Conservation (phyloP, 805 yeast genomes). For the Cyberlindnera xylosilytica region DNA sequence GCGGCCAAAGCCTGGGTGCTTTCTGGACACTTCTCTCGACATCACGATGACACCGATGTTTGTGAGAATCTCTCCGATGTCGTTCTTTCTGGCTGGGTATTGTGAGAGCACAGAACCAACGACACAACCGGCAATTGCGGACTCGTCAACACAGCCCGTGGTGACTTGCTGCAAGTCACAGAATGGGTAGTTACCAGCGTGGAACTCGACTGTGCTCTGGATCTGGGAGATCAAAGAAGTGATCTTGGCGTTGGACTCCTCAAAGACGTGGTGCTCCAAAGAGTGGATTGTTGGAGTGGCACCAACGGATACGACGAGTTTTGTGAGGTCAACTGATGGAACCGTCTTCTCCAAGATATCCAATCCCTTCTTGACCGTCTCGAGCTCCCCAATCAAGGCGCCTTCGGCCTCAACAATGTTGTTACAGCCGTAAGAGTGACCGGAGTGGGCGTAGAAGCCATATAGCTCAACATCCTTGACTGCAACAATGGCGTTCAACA, state of each 20-base stretch:
- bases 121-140: conserved; percentile 49
- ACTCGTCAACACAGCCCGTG: conserved; percentile 51
- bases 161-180: conserved; percentile 78
- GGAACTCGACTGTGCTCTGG: conserved; percentile 55
- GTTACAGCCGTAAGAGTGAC: conserved; percentile 61
- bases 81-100: conserved; percentile 52
- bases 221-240: conserved; percentile 21
- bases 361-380: conserved; percentile 54
- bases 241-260: conserved; percentile 15
- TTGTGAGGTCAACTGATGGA: conserved; percentile 33
- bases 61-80: conserved; percentile 59
- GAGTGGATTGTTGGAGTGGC: conserved; percentile 82
- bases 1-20: conserved; percentile 56
- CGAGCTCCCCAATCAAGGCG: conserved; percentile 53
- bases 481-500: conserved; percentile 33
- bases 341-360: conserved; percentile 32
- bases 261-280: conserved; percentile 31
- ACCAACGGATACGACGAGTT: conserved; percentile 63
- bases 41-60: conserved; percentile 74
- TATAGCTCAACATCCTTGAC: conserved; percentile 40
- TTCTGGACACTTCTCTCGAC: conserved; percentile 59
- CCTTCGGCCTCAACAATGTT: conserved; percentile 44
- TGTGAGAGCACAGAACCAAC: conserved; percentile 56
- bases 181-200: conserved; percentile 78
- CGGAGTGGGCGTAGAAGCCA: conserved; percentile 81